Evolutionary conservation across 1,139 yeast species (phyloP).

Genomic region (Candida neerlandica): DNA sequence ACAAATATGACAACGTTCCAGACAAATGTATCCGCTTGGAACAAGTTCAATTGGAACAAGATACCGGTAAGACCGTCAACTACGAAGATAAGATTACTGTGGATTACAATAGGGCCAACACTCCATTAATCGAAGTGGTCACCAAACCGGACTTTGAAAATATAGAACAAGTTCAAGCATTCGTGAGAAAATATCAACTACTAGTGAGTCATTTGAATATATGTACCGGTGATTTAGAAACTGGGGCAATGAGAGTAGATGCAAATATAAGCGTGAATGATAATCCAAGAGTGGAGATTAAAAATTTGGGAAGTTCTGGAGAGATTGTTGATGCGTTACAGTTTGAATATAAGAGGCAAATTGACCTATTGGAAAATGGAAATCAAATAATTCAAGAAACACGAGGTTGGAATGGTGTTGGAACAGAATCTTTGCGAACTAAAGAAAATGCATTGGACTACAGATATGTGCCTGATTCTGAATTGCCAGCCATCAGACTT

Average conservation of each 20-base stretch:
- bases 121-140: constrained; percentile 87
- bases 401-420: constrained; percentile 85
- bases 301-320: constrained; percentile 81
- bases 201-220: constrained; percentile 68
- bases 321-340: constrained; percentile 79
- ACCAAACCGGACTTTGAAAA: constrained; percentile 84
- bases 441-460: constrained; percentile 88
- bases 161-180: constrained; percentile 70
- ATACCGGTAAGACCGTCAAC: constrained; percentile 78
- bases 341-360: constrained; percentile 76
- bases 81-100: constrained; percentile 48
- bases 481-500: constrained; percentile 63
- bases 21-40: constrained; percentile 54
- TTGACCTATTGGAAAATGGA: constrained; percentile 38
- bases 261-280: constrained; percentile 82
- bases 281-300: constrained; percentile 79
- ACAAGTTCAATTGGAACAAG: constrained; percentile 90
- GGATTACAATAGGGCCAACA: constrained; percentile 83
- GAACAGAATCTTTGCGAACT: constrained; percentile 65
- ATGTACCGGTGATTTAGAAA: constrained; percentile 88
- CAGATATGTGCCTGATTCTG: constrained; percentile 94
- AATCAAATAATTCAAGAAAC: constrained; percentile 63
- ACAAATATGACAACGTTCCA: constrained; percentile 55
- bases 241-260: constrained; percentile 94
- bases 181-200: constrained; percentile 78